Base-by-base conservation (phyloP, 2,329 filamentous ascomycete genomes). In the Didymella segeticola region DNA sequence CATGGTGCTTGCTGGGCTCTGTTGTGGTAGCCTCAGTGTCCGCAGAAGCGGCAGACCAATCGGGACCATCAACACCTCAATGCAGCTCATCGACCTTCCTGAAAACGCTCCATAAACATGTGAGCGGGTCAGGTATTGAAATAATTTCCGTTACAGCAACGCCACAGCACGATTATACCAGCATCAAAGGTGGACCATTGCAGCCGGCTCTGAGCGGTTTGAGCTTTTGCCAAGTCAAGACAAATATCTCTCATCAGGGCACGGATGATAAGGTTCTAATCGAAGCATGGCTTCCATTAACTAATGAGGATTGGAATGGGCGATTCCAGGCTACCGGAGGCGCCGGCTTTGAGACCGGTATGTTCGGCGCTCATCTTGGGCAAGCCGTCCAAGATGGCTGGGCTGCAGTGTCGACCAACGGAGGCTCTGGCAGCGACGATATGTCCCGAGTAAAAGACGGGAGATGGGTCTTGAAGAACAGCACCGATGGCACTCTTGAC, bases 321-420 rank as follows among this genome's bases (percentile, higher is more conserved):
- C 65, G 72, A 2, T 66, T 71, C 8, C 67, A 71, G 48, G 69
- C 66, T 7, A 66, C 65, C 2, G 72, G 72, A 23, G 72, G 72
- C 12, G 66, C 53, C 6, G 72, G 66, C 1, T 70, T 57, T 37
- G 58, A 60, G 3, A 71, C 67, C 1, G 72, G 71, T 8, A 56
- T 70, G 55, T 65, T 68, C 42, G 65, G 66, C 19, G 36, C 41
- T 1, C 34, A 53, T 2, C 57, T 73, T 26, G 68, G 63, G 10
- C 55, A 50, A 15, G 69, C 71, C n/a, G 41, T 74, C 8, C 34
- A 36, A 11, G 26, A 60, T 27, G 70, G 70, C 10, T 75, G 72
- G 58, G 70, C 70, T 2, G 69, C 69, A 27, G 61, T 64, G 4
- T 70, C 66, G 1, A 73, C 71, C 0, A 67, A 75, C 43, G 72